phyloP scores from a whole-genome alignment of 2,329 filamentous ascomycete species.

The Trichoderma lentiforme region DNA sequence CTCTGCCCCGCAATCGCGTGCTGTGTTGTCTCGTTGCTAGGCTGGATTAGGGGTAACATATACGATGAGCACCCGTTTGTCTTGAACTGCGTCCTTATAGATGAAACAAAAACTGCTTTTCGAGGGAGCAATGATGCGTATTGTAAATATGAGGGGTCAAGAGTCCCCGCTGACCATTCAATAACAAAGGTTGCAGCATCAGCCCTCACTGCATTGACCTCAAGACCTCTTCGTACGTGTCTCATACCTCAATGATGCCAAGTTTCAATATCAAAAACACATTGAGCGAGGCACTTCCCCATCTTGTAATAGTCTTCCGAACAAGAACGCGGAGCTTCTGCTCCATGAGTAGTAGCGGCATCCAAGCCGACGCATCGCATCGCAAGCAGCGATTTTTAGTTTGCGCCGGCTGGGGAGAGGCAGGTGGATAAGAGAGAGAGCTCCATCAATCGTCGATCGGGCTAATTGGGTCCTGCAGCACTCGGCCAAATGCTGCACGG shows the following conservation, averaged over 20 bases:
- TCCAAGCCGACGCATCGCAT: not conserved
- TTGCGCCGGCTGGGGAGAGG: not conserved
- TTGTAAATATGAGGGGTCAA: not conserved
- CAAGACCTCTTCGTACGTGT: not conserved
- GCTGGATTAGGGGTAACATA: not conserved
- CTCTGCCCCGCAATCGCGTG: not conserved
- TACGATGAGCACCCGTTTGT: not conserved
- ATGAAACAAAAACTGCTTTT: not conserved
- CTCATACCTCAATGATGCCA: not conserved
- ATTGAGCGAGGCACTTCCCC: not conserved
- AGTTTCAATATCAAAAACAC: not conserved
- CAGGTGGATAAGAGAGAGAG: not conserved
- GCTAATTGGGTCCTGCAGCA: not conserved
- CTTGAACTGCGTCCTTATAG: not conserved
- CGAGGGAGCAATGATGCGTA: not conserved
- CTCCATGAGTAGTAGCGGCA: constrained; percentile 7
- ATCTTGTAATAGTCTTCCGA: not conserved
- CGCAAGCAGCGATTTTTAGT: not conserved
- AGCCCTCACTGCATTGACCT: not conserved
- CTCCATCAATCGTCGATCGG: constrained; percentile 10
- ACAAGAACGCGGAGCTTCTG: not conserved
- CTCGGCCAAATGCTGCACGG: not conserved
- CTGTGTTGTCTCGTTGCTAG: not conserved
- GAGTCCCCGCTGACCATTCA: not conserved
- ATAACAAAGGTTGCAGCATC: not conserved